Base-by-base conservation (phyloP, 495 filamentous ascomycete genomes). In the Terfezia boudieri region DNA sequence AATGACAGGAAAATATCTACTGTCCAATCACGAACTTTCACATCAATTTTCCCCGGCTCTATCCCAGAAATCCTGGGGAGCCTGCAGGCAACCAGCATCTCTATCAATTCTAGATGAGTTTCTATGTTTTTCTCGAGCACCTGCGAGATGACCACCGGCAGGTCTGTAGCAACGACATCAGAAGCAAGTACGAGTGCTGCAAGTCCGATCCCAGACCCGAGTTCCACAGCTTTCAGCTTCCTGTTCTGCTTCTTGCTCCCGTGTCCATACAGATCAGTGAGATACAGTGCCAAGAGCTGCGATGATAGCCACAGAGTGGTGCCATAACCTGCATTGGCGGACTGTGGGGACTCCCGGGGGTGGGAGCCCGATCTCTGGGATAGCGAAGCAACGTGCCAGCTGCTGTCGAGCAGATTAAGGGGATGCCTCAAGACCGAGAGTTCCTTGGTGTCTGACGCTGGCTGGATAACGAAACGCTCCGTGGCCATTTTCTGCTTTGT, bases 171-270 rank as follows among this genome's bases (percentile, higher is more conserved):
- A 49, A 52, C 51, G n/a, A 64, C 62, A n/a, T 59, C 49, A 35
- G 56, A 55, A 10, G 59, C 59, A 16, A 64, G 38, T 20, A 52
- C 59, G n/a, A 62, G 57, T 8, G 61, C 48, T 8, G 61, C 56
- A 9, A 64, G 56, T 2, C 62, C 62, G 4, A 59, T 58, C 2
- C 62, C 62, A n/a, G 62, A 58, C 14, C 62, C 62, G 35, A 64
- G 56, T 9, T 64, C 62, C 10, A 64, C 58, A 0, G 61, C 61
- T 16, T 50, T 52, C 36, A 43, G 51, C 51, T 49, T 53, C 9
- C 6, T n/a, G 20, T 17, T 51, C 16, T 5, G 9, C 17, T 38
- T 50, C 26, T 10, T 26, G 0, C 26, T 2, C 9, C 10, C 36
- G 26, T 23, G 16, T 6, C 12, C 17, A n/a, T 61, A 61, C 20